Evolutionary conservation across 805 yeast species (phyloP).

Genomic region (Wickerhamomyces mucosus): DNA sequence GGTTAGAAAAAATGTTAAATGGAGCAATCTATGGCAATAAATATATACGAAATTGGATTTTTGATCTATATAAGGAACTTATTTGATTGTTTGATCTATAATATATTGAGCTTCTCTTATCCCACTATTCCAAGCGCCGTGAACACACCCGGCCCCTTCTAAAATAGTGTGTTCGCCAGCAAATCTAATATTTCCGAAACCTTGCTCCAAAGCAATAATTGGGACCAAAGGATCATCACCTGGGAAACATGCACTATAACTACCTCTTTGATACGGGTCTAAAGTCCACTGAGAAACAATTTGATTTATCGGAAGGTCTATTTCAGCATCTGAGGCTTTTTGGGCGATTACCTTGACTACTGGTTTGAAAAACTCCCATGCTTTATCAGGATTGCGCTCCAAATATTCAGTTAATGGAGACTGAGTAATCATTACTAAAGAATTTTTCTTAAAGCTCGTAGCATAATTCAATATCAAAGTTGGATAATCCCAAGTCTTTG

Average conservation of each 20-base stretch:
- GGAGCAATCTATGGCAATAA: slow-evolving; percentile 55
- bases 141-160: slow-evolving; percentile 89
- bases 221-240: slow-evolving; percentile 62
- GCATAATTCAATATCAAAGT: slow-evolving; percentile 50
- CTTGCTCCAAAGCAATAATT: slow-evolving; percentile 51
- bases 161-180: slow-evolving; percentile 87
- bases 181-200: slow-evolving; percentile 55
- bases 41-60: too few species aligned
- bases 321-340: slow-evolving; percentile 20
- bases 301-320: slow-evolving; percentile 32
- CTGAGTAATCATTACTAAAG: slow-evolving; percentile 59
- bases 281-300: slow-evolving; percentile 66
- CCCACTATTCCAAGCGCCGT: slow-evolving; percentile 84
- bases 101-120: slow-evolving; percentile 40
- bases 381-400: slow-evolving; percentile 37
- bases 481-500: slow-evolving; percentile 50
- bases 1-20: slow-evolving; percentile 71
- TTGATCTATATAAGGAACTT: too few species aligned
- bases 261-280: slow-evolving; percentile 73
- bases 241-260: slow-evolving; percentile 64
- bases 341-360: slow-evolving; percentile 8
- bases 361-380: slow-evolving; percentile 55
- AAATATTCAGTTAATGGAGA: slow-evolving; percentile 60
- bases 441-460: slow-evolving; percentile 37
- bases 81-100: too few species aligned